Evolutionary conservation across 768 basidiomycete genomes (phyloP), one percentile per base, ranked within the genome.

Genomic region (Leccinum incarnatum): DNA sequence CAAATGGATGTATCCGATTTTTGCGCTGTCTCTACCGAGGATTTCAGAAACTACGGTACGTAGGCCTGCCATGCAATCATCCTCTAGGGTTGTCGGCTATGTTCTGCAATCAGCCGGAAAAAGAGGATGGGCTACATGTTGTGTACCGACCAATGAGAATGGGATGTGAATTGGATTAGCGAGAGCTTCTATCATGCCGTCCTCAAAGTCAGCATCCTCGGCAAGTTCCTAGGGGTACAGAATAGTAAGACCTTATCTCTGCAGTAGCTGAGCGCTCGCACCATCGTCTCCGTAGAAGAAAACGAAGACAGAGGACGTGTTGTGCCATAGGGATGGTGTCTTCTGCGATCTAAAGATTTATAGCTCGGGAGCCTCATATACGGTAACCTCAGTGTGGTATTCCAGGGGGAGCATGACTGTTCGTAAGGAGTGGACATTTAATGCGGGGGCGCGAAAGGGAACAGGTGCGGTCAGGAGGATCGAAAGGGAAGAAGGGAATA

Each of bases 311-410:
- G 58, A 2, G 58, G 1, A 47, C 48, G 54, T n/a, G 57, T 32
- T 21, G 51, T 53, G 19, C 49, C n/a, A 53, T 69, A 69, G 55
- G 68, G 68, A 49, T 57, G 68, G 36, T 68, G 64, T 51, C 69
- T 66, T 50, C 49, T 49, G 32, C 51, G 40, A 49, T 50, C 61
- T 36, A 68, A 56, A 25, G 62, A 56, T 37, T 60, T 58, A 36
- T 68, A 60, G 59, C 59, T 68, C 42, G 69, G 67, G 25, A 70
- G 60, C 57, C 61, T 69, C 62, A 62, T 57, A 57, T 57, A 66
- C 17, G 64, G 48, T 29, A 32, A 40, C 27, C 30, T 54, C 21
- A 59, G 51, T 30, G 53, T 30, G 23, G 57, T 15, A 62, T 57
- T 55, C 42, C n/a, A 23, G 53, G 56, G 42, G 40, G 66, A 50